Percentiles rank a stretch among this genome's conserved stretches.
phyloP scores from a whole-genome alignment of 1,284 basidiomycete genomes.

The Pyrrhoderma lamaoense region DNA sequence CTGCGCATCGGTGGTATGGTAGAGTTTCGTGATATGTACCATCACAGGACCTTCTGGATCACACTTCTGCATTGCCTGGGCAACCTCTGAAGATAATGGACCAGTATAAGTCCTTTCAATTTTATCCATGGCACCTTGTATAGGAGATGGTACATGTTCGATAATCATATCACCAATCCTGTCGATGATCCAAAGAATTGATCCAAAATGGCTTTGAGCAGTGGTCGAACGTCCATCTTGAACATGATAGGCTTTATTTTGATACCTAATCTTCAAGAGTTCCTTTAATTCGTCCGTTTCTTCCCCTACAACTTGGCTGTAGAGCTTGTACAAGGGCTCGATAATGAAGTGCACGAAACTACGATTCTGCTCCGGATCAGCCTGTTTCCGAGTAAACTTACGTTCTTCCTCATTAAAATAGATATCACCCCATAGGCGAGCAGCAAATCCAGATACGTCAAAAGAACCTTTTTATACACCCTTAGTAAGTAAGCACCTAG shows the following conservation, averaged over 20 bases:
- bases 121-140: conserved; percentile 65
- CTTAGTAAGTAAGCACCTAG: conserved; percentile 5
- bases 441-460: conserved; percentile 65
- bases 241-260: conserved; percentile 88
- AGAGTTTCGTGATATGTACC: conserved; percentile 90
- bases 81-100: conserved; percentile 74
- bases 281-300: conserved; percentile 78
- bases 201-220: conserved; percentile 88
- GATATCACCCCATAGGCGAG: conserved; percentile 96
- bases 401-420: conserved; percentile 82
- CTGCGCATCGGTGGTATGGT: conserved; percentile 92
- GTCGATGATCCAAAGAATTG: conserved; percentile 92
- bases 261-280: conserved; percentile 75
- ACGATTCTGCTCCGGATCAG: conserved; percentile 76
- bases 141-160: conserved; percentile 82
- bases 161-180: conserved; percentile 88
- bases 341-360: conserved; percentile 96
- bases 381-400: conserved; percentile 84
- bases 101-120: conserved; percentile 81
- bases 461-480: conserved; percentile 39
- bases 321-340: conserved; percentile 96
- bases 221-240: conserved; percentile 96
- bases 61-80: conserved; percentile 74
- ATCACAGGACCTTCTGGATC: conserved; percentile 84
- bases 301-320: conserved; percentile 90